Evolutionary conservation across 345 rosid species (phyloP).

Genomic region (Arabis alpina): DNA sequence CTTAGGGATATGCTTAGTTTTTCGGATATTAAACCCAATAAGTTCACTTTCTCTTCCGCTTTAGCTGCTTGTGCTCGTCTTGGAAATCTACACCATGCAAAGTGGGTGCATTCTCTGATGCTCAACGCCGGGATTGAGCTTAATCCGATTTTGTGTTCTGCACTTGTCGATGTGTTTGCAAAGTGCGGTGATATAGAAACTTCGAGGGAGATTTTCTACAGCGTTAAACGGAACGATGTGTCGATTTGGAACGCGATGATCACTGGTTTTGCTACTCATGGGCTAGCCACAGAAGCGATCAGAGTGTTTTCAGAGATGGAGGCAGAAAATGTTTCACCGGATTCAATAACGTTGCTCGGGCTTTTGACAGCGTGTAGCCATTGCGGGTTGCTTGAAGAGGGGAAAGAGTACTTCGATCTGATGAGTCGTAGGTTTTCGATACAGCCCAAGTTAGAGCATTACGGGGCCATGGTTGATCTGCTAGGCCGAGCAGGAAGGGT

Average conservation of each 20-base stretch:
- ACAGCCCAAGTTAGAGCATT: slow-evolving; percentile 73
- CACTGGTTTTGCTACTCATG: slow-evolving; percentile 76
- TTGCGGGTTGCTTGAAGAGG: slow-evolving; percentile 70
- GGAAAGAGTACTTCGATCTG: slow-evolving; percentile 56
- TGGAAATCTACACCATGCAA: slow-evolving; percentile 58
- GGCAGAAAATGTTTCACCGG: slow-evolving; percentile 56
- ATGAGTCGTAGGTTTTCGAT: slow-evolving; percentile 53
- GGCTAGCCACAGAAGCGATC: slow-evolving; percentile 63
- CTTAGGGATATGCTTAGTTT: slow-evolving; percentile 57
- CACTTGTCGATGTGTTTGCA: slow-evolving; percentile 74
- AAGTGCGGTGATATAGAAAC: slow-evolving; percentile 70
- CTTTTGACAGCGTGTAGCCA: slow-evolving; percentile 75
- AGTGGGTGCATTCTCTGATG: slow-evolving; percentile 70
- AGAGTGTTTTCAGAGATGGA: slow-evolving; percentile 61
- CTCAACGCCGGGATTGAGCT: slow-evolving; percentile 46
- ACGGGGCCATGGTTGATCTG: slow-evolving; percentile 82
- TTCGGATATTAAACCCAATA: slow-evolving; percentile 57
- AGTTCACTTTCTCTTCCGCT: slow-evolving; percentile 69
- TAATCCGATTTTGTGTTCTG: slow-evolving; percentile 64
- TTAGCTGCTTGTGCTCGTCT: slow-evolving; percentile 73
- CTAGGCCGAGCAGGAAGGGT: slow-evolving; percentile 70
- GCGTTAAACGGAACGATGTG: slow-evolving; percentile 48
- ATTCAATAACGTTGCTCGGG: slow-evolving; percentile 68
- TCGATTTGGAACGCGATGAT: slow-evolving; percentile 87
- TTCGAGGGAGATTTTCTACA: slow-evolving; percentile 63